Evolutionary conservation across 352 stramenopile species (phyloP).

Genomic region (Phytophthora citricola): DNA sequence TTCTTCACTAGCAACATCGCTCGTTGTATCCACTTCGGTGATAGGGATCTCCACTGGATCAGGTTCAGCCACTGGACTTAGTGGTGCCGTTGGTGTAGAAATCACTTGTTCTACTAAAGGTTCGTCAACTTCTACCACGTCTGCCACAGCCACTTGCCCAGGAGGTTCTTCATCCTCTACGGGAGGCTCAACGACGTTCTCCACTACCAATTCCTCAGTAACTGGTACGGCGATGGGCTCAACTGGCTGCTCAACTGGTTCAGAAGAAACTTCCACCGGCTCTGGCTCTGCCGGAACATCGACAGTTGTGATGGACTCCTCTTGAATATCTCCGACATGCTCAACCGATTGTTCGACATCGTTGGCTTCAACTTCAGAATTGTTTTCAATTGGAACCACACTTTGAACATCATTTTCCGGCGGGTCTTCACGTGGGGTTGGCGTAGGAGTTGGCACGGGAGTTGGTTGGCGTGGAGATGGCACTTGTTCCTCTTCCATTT

Average conservation of each 20-base stretch:
- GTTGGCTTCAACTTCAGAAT: not conserved
- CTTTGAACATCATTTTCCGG: slow-evolving; percentile 3
- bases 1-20: slow-evolving; percentile 3
- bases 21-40: not conserved
- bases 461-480: slow-evolving; percentile 6
- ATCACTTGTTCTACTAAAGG: slow-evolving; percentile 4
- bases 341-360: slow-evolving; percentile 2
- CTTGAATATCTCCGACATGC: not conserved
- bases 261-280: not conserved
- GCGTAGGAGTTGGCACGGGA: not conserved
- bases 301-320: slow-evolving; percentile 7
- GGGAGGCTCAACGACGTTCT: not conserved
- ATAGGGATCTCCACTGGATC: not conserved
- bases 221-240: slow-evolving; percentile 4
- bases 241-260: slow-evolving; percentile 14
- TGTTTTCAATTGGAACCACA: not conserved
- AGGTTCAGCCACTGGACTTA: slow-evolving; percentile 1
- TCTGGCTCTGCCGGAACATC: slow-evolving; percentile 2
- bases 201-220: slow-evolving; percentile 1
- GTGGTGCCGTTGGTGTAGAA: not conserved
- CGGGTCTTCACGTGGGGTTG: slow-evolving; percentile 9
- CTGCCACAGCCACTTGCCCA: slow-evolving; percentile 4
- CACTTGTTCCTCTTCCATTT: slow-evolving; percentile 1
- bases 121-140: slow-evolving; percentile 7
- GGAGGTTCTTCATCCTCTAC: not conserved